A percentile compares a stretch with the other conserved stretches of the same genome.
phyloP scores from a whole-genome alignment of 2,329 filamentous ascomycete genomes.

The Elsinoe ampelina region DNA sequence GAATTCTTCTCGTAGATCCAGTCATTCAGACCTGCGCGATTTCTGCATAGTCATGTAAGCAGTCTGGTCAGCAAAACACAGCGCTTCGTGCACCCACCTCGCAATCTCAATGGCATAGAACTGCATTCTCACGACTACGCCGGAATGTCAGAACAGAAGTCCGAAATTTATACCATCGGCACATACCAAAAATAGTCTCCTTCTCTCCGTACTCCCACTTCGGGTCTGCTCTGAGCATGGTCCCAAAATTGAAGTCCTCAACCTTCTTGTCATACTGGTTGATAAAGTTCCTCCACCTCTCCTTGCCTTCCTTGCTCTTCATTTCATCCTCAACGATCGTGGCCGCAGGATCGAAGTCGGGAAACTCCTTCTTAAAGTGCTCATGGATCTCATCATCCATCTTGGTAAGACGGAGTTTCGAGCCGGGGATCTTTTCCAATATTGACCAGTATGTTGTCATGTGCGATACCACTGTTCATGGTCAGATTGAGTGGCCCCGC shows the following conservation, averaged over 20 bases:
- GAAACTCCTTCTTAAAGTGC: slow-evolving; percentile 79
- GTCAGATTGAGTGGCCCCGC: slow-evolving; percentile 14
- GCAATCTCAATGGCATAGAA: slow-evolving; percentile 72
- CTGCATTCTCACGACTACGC: slow-evolving; percentile 60
- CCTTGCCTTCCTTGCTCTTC: slow-evolving; percentile 96
- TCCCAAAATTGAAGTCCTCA: slow-evolving; percentile 98
- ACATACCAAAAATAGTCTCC: slow-evolving; percentile 80
- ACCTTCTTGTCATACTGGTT: slow-evolving; percentile 87
- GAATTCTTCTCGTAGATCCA: slow-evolving; percentile 81
- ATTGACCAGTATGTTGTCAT: slow-evolving; percentile 96
- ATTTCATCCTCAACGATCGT: slow-evolving; percentile 85
- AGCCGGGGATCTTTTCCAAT: slow-evolving; percentile 81
- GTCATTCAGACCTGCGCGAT: slow-evolving; percentile 82
- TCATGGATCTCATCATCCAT: slow-evolving; percentile 91
- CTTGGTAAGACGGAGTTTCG: slow-evolving; percentile 81
- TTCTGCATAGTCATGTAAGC: slow-evolving; percentile 40
- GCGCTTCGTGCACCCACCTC: slow-evolving; percentile 40
- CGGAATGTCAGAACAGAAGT: slow-evolving; percentile 4
- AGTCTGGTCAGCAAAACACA: slow-evolving; percentile 8
- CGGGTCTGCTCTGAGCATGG: slow-evolving; percentile 71
- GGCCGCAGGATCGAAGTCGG: slow-evolving; percentile 75
- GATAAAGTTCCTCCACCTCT: slow-evolving; percentile 90
- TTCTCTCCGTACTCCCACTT: slow-evolving; percentile 79
- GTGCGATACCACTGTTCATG: slow-evolving; percentile 66
- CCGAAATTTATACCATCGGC: background rate